Percentiles rank a stretch among this genome's conserved stretches.
These are phyloP conservation scores for Nakazawaea ishiwadae DNA, from an alignment of 805 yeast genomes.

Conservation along the genomic window DNA sequence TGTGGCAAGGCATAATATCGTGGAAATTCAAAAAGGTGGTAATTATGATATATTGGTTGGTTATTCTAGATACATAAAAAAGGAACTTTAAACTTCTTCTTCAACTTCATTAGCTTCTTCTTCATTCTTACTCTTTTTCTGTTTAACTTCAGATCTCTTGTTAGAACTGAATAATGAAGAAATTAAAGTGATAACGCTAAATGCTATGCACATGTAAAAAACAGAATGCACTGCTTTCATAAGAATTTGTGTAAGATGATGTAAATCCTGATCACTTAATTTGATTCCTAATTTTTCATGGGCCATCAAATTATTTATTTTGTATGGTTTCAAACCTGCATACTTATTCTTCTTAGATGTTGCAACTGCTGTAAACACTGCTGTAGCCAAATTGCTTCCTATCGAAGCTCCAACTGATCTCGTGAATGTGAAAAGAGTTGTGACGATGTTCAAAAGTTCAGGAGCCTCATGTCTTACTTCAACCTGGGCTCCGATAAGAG, in stretches of 20 bases:
- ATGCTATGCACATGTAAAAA: background rate
- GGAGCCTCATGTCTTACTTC: background rate
- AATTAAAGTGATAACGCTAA: too few species aligned
- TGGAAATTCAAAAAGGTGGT: too few species aligned
- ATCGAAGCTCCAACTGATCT: background rate
- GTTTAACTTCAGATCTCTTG: too few species aligned
- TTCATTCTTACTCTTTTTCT: too few species aligned
- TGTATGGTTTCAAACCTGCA: background rate
- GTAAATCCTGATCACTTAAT: background rate
- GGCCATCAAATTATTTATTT: background rate
- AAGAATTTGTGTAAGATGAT: background rate
- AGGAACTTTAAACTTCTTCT: too few species aligned
- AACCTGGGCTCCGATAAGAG: background rate
- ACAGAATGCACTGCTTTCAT: background rate
- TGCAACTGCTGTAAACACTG: slow-evolving; percentile 1
- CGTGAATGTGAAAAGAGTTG: background rate
- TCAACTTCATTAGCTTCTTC: too few species aligned
- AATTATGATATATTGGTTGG: too few species aligned
- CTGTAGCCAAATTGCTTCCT: slow-evolving; percentile 1
- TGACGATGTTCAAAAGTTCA: background rate
- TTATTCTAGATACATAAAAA: too few species aligned
- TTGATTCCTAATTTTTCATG: background rate
- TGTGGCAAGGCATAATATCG: too few species aligned
- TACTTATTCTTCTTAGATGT: background rate
- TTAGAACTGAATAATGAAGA: background rate